Conservation (phyloP, 2,329 filamentous ascomycete genomes). For the Tolypocladium cylindrosporum region DNA sequence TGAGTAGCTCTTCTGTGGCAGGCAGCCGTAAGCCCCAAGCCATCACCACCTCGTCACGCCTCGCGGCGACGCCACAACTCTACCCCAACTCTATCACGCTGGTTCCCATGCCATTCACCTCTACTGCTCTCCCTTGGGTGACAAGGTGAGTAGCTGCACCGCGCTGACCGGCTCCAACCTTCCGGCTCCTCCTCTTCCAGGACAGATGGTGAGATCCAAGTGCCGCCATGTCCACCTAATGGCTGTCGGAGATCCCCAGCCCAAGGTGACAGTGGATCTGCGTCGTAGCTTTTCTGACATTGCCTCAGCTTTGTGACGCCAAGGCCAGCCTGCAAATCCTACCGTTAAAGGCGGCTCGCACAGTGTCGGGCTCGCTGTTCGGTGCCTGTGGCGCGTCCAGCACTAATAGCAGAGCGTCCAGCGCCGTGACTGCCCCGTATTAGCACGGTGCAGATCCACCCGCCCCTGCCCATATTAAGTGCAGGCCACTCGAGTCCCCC, state of each 20-base stretch:
- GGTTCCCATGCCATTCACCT: not conserved
- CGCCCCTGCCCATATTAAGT: not conserved
- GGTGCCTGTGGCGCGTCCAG: not conserved
- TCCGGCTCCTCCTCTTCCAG: not conserved
- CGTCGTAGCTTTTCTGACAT: too few relatives aligned
- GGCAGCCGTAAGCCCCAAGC: not conserved
- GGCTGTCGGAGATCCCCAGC: too few relatives aligned
- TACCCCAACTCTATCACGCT: not conserved
- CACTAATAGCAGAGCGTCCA: not conserved
- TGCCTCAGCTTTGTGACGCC: too few relatives aligned
- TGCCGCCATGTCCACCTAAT: not conserved
- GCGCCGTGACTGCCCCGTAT: not conserved
- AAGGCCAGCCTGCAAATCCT: not conserved
- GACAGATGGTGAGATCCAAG: not conserved
- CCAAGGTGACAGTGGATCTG: too few relatives aligned
- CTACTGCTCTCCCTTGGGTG: too few relatives aligned
- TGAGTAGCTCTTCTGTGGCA: not conserved
- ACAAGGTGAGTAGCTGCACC: not conserved
- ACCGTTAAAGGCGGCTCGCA: not conserved
- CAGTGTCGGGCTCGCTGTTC: not conserved
- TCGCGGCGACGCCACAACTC: not conserved
- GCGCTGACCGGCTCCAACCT: not conserved
- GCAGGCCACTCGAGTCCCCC: not conserved
- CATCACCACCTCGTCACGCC: not conserved
- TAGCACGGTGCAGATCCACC: not conserved